phyloP scores from a whole-genome alignment of 2,329 filamentous ascomycete genomes.

The Stachybotrys chartarum region DNA sequence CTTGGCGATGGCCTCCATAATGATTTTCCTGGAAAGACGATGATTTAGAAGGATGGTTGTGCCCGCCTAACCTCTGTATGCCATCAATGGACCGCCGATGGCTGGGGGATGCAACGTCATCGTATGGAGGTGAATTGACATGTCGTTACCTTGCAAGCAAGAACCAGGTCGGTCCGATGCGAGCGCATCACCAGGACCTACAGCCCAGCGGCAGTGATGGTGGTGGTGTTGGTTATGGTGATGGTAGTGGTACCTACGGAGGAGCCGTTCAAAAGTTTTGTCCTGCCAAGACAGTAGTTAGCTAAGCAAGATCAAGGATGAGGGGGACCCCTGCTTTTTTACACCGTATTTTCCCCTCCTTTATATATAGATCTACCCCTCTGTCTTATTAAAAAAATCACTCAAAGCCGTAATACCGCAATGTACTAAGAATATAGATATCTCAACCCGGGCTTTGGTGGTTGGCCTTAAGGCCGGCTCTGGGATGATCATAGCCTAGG shows the following conservation, averaged over 20 bases:
- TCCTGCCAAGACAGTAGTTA: neutral
- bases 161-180: too few species aligned
- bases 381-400: neutral
- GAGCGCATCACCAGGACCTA: too few species aligned
- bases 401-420: neutral
- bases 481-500: neutral
- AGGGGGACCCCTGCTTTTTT: neutral
- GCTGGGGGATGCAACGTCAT: too few species aligned
- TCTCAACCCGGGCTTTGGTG: neutral
- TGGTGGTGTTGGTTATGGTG: slow-evolving; percentile 8
- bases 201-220: neutral
- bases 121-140: too few species aligned
- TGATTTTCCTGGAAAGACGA: slow-evolving; percentile 5
- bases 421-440: neutral
- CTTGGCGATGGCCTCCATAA: neutral
- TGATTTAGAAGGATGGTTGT: slow-evolving; percentile 1
- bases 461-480: neutral
- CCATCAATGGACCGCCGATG: too few species aligned
- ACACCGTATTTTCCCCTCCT: too few species aligned
- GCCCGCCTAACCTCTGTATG: too few species aligned
- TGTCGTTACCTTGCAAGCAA: too few species aligned
- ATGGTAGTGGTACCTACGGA: neutral
- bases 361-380: neutral
- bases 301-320: neutral
- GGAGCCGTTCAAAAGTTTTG: neutral